Conservation (phyloP, 176 grass and related monocot genomes). For the Otatea glauca region DNA sequence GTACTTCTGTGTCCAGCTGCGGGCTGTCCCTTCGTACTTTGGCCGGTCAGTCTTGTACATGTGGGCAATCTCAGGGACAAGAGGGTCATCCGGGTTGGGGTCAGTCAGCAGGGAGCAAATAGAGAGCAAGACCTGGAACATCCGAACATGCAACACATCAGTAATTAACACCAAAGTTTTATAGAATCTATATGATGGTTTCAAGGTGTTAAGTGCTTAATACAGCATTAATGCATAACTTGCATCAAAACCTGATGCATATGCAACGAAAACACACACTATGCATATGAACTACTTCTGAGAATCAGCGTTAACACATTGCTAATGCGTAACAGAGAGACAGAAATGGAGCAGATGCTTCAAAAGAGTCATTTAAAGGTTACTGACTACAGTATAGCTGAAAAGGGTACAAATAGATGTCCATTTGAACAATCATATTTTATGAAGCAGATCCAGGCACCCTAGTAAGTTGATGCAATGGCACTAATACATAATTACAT, state of each 20-base stretch:
- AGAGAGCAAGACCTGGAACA: conserved; percentile 66
- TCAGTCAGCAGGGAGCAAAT: conserved; percentile 72
- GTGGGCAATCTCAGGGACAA: conserved; percentile 74
- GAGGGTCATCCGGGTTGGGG: conserved; percentile 74
- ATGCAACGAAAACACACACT: background rate
- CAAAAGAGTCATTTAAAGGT: background rate
- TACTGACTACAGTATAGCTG: background rate
- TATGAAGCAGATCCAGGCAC: background rate
- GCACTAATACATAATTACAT: background rate
- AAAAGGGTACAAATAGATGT: background rate
- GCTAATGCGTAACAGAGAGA: background rate
- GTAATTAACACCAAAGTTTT: background rate
- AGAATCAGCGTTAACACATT: background rate
- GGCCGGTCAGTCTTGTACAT: conserved; percentile 73
- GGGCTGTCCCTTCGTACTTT: conserved; percentile 63
- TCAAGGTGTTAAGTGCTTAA: background rate
- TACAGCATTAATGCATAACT: background rate
- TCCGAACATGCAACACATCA: background rate
- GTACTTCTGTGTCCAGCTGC: conserved; percentile 78
- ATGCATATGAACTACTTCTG: background rate
- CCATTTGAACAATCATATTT: background rate
- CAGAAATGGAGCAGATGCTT: background rate
- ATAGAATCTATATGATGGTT: background rate
- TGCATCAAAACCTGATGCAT: conserved; percentile 7
- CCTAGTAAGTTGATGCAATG: background rate